phyloP scores from a whole-genome alignment of 2,329 filamentous ascomycete species.

The Fusarium decemcellulare region DNA sequence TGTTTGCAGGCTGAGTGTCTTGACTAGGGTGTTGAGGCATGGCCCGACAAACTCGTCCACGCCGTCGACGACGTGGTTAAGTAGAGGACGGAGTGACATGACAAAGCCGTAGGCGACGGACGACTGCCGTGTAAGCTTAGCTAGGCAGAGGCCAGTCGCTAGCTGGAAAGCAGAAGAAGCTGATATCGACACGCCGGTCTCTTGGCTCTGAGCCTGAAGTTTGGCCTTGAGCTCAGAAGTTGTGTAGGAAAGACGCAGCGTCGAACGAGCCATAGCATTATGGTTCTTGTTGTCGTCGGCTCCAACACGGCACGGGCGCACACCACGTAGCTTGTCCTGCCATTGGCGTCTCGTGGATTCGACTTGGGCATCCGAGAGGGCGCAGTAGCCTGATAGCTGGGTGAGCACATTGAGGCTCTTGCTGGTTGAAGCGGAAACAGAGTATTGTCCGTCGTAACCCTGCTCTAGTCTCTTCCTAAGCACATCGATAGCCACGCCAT shows the following conservation, averaged over 20 bases:
- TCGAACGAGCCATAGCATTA: slow-evolving; percentile 17
- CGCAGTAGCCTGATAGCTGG: neutral
- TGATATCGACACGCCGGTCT: neutral
- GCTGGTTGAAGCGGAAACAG: accelerated
- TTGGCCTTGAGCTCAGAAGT: slow-evolving; percentile 4
- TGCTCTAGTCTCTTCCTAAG: slow-evolving; percentile 21
- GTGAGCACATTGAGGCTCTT: neutral
- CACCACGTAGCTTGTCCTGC: neutral
- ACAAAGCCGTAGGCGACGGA: slow-evolving; percentile 21
- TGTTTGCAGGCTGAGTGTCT: neutral
- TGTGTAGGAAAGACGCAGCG: neutral
- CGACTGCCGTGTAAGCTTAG: slow-evolving; percentile 7
- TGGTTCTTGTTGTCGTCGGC: slow-evolving; percentile 1
- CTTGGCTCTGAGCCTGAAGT: neutral
- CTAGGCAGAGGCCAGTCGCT: slow-evolving; percentile 15
- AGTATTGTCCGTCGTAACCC: neutral
- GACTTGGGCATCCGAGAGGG: neutral
- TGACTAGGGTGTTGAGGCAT: slow-evolving; percentile 27
- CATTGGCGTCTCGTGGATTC: neutral
- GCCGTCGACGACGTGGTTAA: neutral
- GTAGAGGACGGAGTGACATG: slow-evolving; percentile 21
- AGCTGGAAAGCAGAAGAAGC: slow-evolving; percentile 18
- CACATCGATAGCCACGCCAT: slow-evolving; percentile 10
- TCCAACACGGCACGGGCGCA: slow-evolving; percentile 12
- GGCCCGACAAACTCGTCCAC: slow-evolving; percentile 16